A percentile compares a stretch with the other conserved stretches of the same genome.
These are phyloP conservation scores for Moricandia moricandioides DNA, from an alignment of 345 rosid species.

Conservation along the genomic window DNA sequence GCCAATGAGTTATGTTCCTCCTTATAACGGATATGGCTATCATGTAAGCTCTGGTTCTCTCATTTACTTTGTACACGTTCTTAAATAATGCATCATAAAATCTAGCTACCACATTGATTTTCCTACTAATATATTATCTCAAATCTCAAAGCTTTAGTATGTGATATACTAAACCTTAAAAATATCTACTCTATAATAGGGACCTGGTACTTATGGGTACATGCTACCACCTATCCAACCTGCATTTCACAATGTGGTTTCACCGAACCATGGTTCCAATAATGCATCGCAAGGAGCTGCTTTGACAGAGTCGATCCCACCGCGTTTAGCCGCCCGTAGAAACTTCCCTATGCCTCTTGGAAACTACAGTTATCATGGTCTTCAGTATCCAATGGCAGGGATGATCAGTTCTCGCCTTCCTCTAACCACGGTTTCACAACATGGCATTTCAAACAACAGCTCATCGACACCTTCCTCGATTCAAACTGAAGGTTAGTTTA, in stretches of 20 bases:
- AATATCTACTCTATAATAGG: not conserved
- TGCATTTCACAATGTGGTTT: constrained; percentile 58
- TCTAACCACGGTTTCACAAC: constrained; percentile 36
- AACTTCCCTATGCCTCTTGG: constrained; percentile 67
- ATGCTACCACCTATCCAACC: constrained; percentile 78
- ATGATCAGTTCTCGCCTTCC: constrained; percentile 55
- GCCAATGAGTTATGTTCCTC: constrained; percentile 82
- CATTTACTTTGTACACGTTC: not conserved
- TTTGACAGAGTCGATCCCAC: constrained; percentile 47
- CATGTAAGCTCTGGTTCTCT: constrained; percentile 43
- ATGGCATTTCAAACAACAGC: constrained; percentile 43
- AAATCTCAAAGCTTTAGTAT: not conserved
- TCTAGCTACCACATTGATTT: not conserved
- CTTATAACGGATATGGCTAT: constrained; percentile 86
- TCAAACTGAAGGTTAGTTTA: constrained; percentile 78
- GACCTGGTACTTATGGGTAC: constrained; percentile 80
- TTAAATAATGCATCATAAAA: not conserved
- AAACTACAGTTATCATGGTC: constrained; percentile 44
- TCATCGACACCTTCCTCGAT: constrained; percentile 52
- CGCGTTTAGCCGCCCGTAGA: constrained; percentile 65
- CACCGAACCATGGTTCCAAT: constrained; percentile 47
- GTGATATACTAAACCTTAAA: not conserved
- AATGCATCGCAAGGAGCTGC: constrained; percentile 46
- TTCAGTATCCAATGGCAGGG: constrained; percentile 79
- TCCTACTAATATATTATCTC: not conserved